Evolutionary conservation across 371 early-diverging fungal genomes (phyloP), one percentile per base, ranked within the genome.

Genomic region (Cokeromyces recurvatus): DNA sequence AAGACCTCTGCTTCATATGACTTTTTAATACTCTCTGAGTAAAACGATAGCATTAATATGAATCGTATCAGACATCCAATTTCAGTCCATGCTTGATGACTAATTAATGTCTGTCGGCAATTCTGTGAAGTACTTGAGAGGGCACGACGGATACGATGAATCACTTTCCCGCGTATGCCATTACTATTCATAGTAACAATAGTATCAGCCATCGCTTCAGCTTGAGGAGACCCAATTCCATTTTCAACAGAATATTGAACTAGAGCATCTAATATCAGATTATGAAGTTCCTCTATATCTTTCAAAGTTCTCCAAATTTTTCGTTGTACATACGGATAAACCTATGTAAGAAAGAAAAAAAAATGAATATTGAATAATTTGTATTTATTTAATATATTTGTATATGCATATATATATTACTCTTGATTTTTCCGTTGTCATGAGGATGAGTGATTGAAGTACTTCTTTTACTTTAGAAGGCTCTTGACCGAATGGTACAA

Each of bases 41-140:
- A 85, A 64, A 94, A 95, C 9, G 90, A 89, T 32, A 91, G 62
- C 71, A 90, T 89, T 49, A 93, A 66, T 32, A 88, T 73, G 61
- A 91, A 84, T 12, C 94, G 81, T 32, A 89, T 68, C 32, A 93
- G 68, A 12, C 89, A 87, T 0, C 86, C 84, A 45, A 95, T 90
- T 58, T 93, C 90, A 9, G 72, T 68, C 94, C 92, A 94, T 23
- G 85, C 72, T 34, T 81, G 68, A 55, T 92, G 94, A 14, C 88
- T 83, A 1, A 84, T 73, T 22, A 92, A 58, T 15, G 74, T 62
- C 9, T 72, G 51, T 27, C 73, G 73, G 36, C 82, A 81, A 46
- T 75, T 72, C 38, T 80, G 57, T 19, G 85, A 82, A 0, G 90
- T 91, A 46, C 73, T 63, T 20, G 69, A 61, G 25, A 87, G 68